Evolutionary conservation across 148 eudicot genomes (phyloP).

Genomic region (Arctostaphylos glauca): DNA sequence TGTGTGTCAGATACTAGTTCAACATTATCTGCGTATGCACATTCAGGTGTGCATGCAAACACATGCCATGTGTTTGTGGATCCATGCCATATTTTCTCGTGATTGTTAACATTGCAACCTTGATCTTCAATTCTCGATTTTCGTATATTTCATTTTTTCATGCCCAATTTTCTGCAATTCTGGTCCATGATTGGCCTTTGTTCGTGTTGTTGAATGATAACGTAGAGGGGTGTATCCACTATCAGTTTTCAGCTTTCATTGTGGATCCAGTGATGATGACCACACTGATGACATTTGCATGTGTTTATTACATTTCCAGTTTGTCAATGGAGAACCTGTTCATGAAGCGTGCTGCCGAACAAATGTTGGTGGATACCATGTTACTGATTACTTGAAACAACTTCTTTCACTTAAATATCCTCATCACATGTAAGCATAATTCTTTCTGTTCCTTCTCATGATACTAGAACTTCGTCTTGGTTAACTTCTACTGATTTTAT

Average conservation of each 20-base stretch:
- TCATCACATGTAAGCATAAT: constrained; percentile 72
- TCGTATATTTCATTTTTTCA: neutral
- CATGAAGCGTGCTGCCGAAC: constrained; percentile 93
- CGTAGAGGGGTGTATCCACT: neutral
- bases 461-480: neutral
- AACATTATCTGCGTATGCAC: neutral
- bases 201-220: neutral
- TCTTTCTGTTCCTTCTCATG: neutral
- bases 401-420: constrained; percentile 95
- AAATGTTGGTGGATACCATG: constrained; percentile 96
- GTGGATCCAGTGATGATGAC: neutral
- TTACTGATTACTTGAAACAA: constrained; percentile 93
- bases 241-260: neutral
- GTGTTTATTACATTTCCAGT: constrained; percentile 39
- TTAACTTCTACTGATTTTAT: constrained; percentile 9
- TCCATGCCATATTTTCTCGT: neutral
- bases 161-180: constrained; percentile 2
- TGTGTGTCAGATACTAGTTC: neutral
- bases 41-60: neutral
- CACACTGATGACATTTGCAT: neutral
- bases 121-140: too few relatives aligned
- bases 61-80: neutral
- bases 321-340: constrained; percentile 90
- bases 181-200: neutral
- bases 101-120: neutral